Evolutionary conservation across 2,329 filamentous ascomycete genomes (phyloP).

Genomic region (Fusarium haematococcum): DNA sequence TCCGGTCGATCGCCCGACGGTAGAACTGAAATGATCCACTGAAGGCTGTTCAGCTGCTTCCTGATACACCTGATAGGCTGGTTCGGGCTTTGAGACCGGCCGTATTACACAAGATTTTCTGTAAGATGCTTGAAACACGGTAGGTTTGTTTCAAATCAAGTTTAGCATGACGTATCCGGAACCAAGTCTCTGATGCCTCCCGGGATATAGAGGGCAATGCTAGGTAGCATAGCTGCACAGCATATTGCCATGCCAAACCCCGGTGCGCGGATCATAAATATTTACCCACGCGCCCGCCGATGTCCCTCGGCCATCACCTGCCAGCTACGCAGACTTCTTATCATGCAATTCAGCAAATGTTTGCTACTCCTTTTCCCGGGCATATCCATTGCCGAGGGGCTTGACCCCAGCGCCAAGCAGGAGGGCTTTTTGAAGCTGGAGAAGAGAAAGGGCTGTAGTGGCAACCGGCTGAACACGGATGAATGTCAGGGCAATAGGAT

Average conservation of each 20-base stretch:
- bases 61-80: not conserved
- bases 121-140: not conserved
- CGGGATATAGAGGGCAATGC: not conserved
- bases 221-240: not conserved
- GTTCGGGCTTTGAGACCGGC: not conserved
- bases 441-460: slow-evolving; percentile 1
- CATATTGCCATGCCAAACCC: not conserved
- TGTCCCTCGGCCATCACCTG: not conserved
- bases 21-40: not conserved
- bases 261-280: not conserved
- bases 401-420: not conserved
- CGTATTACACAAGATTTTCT: not conserved
- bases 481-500: not conserved
- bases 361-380: not conserved
- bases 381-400: not conserved
- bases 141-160: not conserved
- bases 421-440: not conserved
- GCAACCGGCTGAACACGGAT: not conserved
- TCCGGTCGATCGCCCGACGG: not conserved
- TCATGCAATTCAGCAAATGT: not conserved
- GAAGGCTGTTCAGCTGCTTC: not conserved
- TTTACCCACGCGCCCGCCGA: not conserved
- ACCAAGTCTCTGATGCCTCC: not conserved
- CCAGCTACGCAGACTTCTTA: not conserved
- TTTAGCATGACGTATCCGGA: not conserved